Evolutionary conservation across 257 asterid genomes (phyloP).

Genomic region (Jasminum sambac): DNA sequence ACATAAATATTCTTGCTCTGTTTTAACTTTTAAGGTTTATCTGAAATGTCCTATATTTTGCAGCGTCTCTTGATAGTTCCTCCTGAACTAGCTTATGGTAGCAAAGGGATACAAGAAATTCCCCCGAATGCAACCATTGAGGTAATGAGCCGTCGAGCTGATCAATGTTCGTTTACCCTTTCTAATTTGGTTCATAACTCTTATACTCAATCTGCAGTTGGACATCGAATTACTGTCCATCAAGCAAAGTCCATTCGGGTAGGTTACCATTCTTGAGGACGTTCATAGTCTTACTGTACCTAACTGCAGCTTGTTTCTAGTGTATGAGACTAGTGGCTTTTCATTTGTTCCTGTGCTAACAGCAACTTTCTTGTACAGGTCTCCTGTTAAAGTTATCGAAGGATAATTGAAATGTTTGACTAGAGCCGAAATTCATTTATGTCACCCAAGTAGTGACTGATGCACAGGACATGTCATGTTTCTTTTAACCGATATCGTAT

Average conservation of each 20-base stretch:
- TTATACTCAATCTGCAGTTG: conserved; percentile 47
- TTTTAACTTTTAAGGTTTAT: conserved; percentile 1
- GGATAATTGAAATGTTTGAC: conserved; percentile 43
- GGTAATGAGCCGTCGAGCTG: conserved; percentile 34
- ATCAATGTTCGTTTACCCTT: background rate
- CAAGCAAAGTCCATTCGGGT: conserved; percentile 95
- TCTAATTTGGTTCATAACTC: background rate
- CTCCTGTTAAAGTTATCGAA: conserved; percentile 83
- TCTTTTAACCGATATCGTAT: conserved; percentile 5
- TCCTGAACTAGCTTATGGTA: conserved; percentile 95
- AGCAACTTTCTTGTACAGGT: conserved; percentile 48
- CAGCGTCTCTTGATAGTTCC: conserved; percentile 93
- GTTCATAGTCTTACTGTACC: background rate
- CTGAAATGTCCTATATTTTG: conserved; percentile 26
- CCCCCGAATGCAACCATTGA: conserved; percentile 98
- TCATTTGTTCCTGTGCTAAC: background rate
- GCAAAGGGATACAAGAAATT: conserved; percentile 91
- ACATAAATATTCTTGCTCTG: background rate
- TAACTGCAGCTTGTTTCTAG: background rate
- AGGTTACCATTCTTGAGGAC: conserved; percentile 24
- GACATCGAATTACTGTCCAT: conserved; percentile 82
- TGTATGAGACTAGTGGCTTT: background rate
- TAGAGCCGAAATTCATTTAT: background rate
- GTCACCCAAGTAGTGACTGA: background rate
- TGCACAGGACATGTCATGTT: background rate